These are phyloP conservation scores for Diaporthe humulicola DNA, from an alignment of 2,329 filamentous ascomycete species.

Conservation along the genomic window DNA sequence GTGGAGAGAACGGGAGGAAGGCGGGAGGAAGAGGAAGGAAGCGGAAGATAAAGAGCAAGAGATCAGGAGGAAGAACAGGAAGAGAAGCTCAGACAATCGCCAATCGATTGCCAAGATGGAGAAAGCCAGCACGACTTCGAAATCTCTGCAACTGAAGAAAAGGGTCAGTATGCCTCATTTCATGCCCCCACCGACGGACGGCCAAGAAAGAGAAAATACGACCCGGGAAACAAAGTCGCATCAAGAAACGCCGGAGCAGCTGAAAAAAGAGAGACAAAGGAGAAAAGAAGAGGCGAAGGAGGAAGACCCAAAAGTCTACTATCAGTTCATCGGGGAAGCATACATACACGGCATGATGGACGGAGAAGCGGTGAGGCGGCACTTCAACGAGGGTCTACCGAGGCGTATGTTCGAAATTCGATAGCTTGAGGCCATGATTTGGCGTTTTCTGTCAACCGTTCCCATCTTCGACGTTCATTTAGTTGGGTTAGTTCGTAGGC, in stretches of 20 bases:
- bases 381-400: neutral
- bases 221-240: too few species aligned
- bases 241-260: neutral
- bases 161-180: neutral
- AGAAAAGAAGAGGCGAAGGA: neutral
- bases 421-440: neutral
- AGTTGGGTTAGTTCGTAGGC: neutral
- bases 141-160: neutral
- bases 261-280: neutral
- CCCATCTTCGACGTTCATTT: neutral
- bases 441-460: neutral
- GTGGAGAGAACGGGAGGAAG: neutral
- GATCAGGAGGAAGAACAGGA: neutral
- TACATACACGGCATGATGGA: slow-evolving; percentile 46
- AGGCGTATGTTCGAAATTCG: slow-evolving; percentile 29
- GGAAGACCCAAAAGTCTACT: slow-evolving; percentile 34
- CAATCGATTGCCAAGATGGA: neutral
- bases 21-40: neutral
- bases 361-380: slow-evolving; percentile 40
- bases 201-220: neutral
- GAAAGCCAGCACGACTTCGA: neutral
- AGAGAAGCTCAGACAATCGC: neutral
- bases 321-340: slow-evolving; percentile 41
- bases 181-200: too few species aligned
- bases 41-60: neutral